Conservation (phyloP, 345 rosid genomes). For the Raphanus raphanistrum region DNA sequence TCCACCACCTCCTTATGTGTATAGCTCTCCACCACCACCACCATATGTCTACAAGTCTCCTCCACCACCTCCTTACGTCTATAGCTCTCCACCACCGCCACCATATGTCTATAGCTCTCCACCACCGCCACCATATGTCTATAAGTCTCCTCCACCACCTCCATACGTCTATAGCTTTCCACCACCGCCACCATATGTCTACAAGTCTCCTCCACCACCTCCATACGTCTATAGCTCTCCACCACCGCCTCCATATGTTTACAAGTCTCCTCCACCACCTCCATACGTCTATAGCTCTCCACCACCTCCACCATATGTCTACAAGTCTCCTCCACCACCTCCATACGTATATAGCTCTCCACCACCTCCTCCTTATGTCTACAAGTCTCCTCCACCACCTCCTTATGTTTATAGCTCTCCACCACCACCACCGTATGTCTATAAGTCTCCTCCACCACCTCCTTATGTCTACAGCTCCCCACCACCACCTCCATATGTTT, state of each 20-base stretch:
- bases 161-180: not conserved
- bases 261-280: not conserved
- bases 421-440: conserved; percentile 5
- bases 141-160: not conserved
- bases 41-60: not conserved
- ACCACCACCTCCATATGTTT: not conserved
- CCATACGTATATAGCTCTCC: not conserved
- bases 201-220: not conserved
- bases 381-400: conserved; percentile 12
- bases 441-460: conserved; percentile 11
- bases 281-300: conserved; percentile 5
- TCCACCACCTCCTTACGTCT: not conserved
- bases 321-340: conserved; percentile 5
- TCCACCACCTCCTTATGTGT: not conserved
- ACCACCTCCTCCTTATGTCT: conserved; percentile 5
- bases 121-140: not conserved
- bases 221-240: not conserved
- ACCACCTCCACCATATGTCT: not conserved
- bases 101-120: not conserved
- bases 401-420: not conserved
- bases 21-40: not conserved
- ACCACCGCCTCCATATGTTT: not conserved
- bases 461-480: not conserved
- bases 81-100: not conserved
- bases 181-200: not conserved